Evolutionary conservation across 2,329 filamentous ascomycete species (phyloP).

Genomic region (Microdochium nivale): DNA sequence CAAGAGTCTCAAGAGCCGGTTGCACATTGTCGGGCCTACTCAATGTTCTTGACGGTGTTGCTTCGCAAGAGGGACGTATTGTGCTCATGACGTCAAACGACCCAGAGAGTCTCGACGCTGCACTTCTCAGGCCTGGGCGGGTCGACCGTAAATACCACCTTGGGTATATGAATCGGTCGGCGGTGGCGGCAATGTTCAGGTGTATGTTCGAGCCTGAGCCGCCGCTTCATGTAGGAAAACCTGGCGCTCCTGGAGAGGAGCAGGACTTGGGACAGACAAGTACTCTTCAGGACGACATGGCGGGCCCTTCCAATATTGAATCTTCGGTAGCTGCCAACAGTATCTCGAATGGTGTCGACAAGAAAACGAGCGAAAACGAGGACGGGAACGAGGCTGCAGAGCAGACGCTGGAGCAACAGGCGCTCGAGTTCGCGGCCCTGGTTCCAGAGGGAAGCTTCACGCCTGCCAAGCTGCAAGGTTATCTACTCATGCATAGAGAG

Average conservation of each 20-base stretch:
- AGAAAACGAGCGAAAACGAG: neutral
- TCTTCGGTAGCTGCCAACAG: neutral
- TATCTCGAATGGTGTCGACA: neutral
- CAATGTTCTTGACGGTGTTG: conserved; percentile 64
- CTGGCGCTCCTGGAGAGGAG: neutral
- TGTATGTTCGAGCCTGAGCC: conserved; percentile 33
- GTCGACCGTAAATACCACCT: conserved; percentile 58
- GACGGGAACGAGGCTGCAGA: neutral
- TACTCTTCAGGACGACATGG: neutral
- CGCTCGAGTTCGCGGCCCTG: conserved; percentile 42
- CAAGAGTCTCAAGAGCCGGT: conserved; percentile 7
- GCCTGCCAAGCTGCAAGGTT: conserved; percentile 41
- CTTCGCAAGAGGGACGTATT: conserved; percentile 59
- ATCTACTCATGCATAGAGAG: conserved; percentile 28
- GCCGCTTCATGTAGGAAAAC: neutral
- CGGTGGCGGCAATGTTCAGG: conserved; percentile 35
- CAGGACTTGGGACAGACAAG: neutral
- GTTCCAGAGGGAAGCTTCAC: conserved; percentile 39
- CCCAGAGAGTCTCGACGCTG: conserved; percentile 54
- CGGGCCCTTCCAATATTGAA: no score
- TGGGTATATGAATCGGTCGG: conserved; percentile 32
- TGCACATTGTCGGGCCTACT: conserved; percentile 56
- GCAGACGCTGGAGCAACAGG: conserved; percentile 32
- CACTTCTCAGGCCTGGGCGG: conserved; percentile 56
- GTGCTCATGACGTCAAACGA: conserved; percentile 69